Base-by-base conservation (phyloP, 179 eudicot genomes). In the Sideroxylon spinosum region DNA sequence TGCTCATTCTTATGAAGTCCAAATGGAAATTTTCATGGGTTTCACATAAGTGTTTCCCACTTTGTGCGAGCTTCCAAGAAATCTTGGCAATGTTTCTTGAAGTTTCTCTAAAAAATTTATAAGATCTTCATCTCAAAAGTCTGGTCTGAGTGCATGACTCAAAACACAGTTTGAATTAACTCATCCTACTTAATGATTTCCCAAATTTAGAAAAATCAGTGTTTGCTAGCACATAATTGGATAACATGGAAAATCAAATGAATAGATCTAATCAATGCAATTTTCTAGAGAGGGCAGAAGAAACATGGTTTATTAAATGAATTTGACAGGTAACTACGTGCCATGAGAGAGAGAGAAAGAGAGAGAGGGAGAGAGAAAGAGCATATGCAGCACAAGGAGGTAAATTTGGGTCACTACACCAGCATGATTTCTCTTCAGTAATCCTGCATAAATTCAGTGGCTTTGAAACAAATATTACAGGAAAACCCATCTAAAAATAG, bases 301-400 rank as follows among this genome's bases (percentile, higher is more conserved):
- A 16, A 16, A 6, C 5, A 37, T 37, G 44, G 44, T 37, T 37
- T 37, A 37, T 37, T 37, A 6, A 8, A 10, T 63, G 23, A 23
- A 63, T 20, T 22, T 9, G 23, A 10, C 20, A 52, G 14, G 7
- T 48, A 14, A 25, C 6, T 78, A 26, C 44, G 23, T 23, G 56
- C 55, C 0, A 14, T 0, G 55, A 2, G 55, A 52, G 55, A 52
- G 55, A 50, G 55, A 50, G 76, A 56, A 76, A 73, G 68, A 79
- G 82, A 79, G 75, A 61, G 77, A 55, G 48, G 70, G 74, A 77
- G 83, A 75, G 69, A 73, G 74, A 76, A 70, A 61, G 80, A 78
- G 64, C 87, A 25, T 92, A 94, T 97, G 98, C 97, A 76, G 97
- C 97, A 89, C 98, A 94, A 62, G 98, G 98, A 86, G 98, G 97